Evolutionary conservation across 1,139 yeast genomes (phyloP), one percentile per base, ranked within the genome.

Genomic region (Meyerozyma smithsonii): DNA sequence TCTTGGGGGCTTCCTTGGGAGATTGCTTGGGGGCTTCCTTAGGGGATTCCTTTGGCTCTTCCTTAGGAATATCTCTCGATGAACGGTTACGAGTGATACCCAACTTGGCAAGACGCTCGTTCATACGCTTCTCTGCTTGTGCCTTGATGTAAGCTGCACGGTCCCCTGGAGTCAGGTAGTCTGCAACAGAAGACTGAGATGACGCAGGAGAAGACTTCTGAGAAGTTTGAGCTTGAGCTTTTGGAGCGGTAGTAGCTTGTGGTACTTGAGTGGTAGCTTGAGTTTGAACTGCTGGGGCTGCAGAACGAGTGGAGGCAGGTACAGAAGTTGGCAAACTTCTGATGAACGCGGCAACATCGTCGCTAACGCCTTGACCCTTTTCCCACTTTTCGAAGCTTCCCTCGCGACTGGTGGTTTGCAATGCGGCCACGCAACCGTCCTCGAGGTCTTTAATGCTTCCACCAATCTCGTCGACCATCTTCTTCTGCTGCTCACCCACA

Each of bases 101-200:
- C 43, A 90, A 72, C 47, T 84, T 85, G 1, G 96, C 96, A 56
- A 89, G 71, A 51, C 94, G 72, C 53, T 89, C 97, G 47, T 81
- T 83, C 95, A 90, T 89, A 54, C 88, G 77, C 60, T 84, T 80
- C 51, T 85, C 87, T 0, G 97, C 97, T 54, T 87, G 95, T 10
- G 92, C 96, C 56, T 87, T 88, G 44, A 89, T 83, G 50, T 81
- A 81, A 5, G 90, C 90, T 6, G 94, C 77, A 48, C 96, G 74
- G 42, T 87, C 95, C 49, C 79, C 85, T 8, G 74, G 72, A 12
- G 69, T 64, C 16, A 50, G 58, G 49, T 66, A 68, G n/a, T n/a
- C n/a, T n/a, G n/a, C n/a, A n/a, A n/a, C n/a, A n/a, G n/a, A n/a
- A 26, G 34, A 26, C 32, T 12, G 21, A 18, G 39, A 35, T 35